A percentile compares a stretch with the other conserved stretches of the same genome.
phyloP scores from a whole-genome alignment of 108 stramenopile species.

The Skeletonema potamos region DNA sequence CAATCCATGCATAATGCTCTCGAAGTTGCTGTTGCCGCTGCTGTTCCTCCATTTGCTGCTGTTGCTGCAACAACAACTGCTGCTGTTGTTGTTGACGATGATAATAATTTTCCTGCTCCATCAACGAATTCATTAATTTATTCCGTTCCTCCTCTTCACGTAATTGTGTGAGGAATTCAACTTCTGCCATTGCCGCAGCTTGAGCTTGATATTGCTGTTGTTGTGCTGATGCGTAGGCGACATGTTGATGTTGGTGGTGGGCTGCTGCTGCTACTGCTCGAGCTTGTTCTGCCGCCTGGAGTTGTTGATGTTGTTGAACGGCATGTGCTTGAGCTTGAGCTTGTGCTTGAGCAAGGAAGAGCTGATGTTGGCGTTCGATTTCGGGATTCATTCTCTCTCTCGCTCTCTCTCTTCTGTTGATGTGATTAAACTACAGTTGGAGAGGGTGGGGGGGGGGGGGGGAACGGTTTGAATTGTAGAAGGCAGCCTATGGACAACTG shows the following conservation, averaged over 20 bases:
- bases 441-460: too few species aligned
- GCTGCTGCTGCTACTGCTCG: neutral
- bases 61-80: neutral
- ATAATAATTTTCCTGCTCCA: neutral
- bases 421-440: too few species aligned
- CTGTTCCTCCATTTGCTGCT: neutral
- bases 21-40: neutral
- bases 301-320: neutral
- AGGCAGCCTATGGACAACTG: too few species aligned
- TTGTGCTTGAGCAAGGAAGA: neutral
- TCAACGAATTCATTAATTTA: neutral
- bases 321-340: neutral
- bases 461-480: too few species aligned
- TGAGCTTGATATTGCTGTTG: too few species aligned
- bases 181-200: neutral
- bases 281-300: neutral
- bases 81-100: neutral
- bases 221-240: neutral
- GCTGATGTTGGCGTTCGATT: neutral
- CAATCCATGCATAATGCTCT: too few species aligned
- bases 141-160: neutral
- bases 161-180: neutral
- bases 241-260: neutral
- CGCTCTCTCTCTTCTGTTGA: too few species aligned
- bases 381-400: neutral